Evolutionary conservation across 257 asterid genomes (phyloP).

Genomic region (Nicotiana benthamiana): DNA sequence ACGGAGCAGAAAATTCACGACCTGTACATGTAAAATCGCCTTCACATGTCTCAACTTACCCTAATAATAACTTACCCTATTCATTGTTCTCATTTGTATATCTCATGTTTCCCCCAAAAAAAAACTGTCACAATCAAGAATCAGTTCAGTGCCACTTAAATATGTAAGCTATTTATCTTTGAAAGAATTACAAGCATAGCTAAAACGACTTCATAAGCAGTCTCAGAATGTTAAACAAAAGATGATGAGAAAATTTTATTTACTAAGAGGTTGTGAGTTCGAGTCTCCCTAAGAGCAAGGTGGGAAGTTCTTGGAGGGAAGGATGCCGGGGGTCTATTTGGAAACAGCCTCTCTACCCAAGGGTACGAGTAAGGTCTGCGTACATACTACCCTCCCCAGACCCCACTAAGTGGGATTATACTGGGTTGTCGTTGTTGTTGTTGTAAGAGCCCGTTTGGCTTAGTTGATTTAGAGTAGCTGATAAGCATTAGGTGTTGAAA

Average conservation of each 20-base stretch:
- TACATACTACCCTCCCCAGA: too few relatives aligned
- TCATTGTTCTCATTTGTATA: not conserved
- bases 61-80: not conserved
- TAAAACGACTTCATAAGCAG: not conserved
- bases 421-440: too few relatives aligned
- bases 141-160: not conserved
- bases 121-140: not conserved
- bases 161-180: not conserved
- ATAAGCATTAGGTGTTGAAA: too few relatives aligned
- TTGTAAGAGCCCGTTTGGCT: too few relatives aligned
- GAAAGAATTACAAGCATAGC: not conserved
- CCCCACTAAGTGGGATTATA: too few relatives aligned
- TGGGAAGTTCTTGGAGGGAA: too few relatives aligned
- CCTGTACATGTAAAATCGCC: slow-evolving; percentile 28
- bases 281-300: too few relatives aligned
- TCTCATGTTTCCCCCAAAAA: not conserved
- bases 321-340: too few relatives aligned
- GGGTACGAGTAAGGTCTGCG: too few relatives aligned
- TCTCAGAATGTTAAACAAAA: not conserved
- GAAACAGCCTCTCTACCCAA: too few relatives aligned
- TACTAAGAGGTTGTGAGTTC: too few relatives aligned
- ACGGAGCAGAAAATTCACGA: slow-evolving; percentile 68
- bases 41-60: not conserved
- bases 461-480: too few relatives aligned
- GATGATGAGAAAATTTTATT: not conserved